A percentile compares a stretch with the other conserved stretches of the same genome.
These are phyloP conservation scores for Trichoderma hamatum DNA, from an alignment of 2,329 filamentous ascomycete species.

Conservation along the genomic window DNA sequence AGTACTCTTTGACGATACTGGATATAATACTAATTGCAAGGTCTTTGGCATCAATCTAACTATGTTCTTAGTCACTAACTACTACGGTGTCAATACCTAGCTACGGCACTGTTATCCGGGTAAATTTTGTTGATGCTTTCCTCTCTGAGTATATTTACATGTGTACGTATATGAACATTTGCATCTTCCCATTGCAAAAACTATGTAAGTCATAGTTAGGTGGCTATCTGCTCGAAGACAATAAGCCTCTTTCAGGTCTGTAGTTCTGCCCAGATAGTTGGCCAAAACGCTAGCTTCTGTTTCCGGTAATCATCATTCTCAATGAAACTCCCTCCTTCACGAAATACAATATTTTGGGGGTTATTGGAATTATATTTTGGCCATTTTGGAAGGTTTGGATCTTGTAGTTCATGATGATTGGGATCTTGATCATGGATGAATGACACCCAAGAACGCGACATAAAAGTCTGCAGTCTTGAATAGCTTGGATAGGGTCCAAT, in stretches of 20 bases:
- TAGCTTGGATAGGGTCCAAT: not conserved
- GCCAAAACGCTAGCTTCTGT: conserved; percentile 1
- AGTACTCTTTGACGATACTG: not conserved
- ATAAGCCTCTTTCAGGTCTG: not conserved
- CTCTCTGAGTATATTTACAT: not conserved
- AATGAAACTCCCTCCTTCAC: conserved; percentile 7
- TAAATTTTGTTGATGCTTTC: not conserved
- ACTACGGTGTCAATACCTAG: not conserved
- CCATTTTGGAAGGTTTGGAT: conserved; percentile 10
- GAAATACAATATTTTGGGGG: conserved; percentile 6
- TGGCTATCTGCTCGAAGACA: not conserved
- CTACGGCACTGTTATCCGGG: not conserved
- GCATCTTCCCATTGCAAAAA: not conserved
- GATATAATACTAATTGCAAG: not conserved
- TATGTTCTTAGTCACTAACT: not conserved
- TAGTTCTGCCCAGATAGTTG: not conserved
- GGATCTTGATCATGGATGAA: conserved; percentile 6
- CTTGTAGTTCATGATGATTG: not conserved
- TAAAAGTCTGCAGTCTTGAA: not conserved
- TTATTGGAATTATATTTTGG: not conserved
- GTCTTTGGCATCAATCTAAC: not conserved
- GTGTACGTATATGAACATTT: not conserved
- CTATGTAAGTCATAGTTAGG: not conserved
- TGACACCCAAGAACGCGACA: conserved; percentile 12
- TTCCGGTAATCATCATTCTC: conserved; percentile 10